Evolutionary conservation across 2,329 filamentous ascomycete genomes (phyloP).

Genomic region (Hypoxylon sp.): DNA sequence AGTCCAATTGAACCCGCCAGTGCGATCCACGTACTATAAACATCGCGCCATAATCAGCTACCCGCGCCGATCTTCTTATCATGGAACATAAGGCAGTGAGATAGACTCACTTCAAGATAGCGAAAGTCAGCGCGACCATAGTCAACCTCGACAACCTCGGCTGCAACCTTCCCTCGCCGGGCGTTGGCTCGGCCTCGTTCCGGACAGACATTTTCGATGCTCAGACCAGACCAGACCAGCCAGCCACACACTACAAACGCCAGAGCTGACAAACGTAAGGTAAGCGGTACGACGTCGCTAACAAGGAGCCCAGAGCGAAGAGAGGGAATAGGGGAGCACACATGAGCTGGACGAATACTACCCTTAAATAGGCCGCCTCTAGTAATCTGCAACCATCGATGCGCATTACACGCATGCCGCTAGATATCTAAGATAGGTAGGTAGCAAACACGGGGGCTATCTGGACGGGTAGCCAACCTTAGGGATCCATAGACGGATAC

Average conservation of each 20-base stretch:
- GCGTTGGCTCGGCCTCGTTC: slow-evolving; percentile 5
- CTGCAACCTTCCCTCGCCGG: slow-evolving; percentile 52
- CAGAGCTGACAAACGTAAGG: not conserved
- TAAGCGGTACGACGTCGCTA: slow-evolving; percentile 16
- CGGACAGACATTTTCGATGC: slow-evolving; percentile 23
- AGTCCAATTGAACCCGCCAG: slow-evolving; percentile 59
- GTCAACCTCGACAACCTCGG: slow-evolving; percentile 57
- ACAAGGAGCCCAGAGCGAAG: not conserved
- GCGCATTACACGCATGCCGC: not conserved
- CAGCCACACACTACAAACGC: not conserved
- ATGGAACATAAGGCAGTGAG: not conserved
- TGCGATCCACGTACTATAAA: slow-evolving; percentile 55
- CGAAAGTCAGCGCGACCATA: slow-evolving; percentile 60
- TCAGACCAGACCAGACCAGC: not conserved
- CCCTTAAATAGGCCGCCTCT: slow-evolving; percentile 21
- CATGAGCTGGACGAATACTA: not conserved
- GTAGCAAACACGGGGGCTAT: not conserved
- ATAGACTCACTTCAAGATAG: slow-evolving; percentile 57
- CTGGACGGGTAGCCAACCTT: not conserved
- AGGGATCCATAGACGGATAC: slow-evolving; percentile 1
- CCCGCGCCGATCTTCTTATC: not conserved
- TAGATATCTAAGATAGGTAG: not conserved
- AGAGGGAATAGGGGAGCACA: not conserved
- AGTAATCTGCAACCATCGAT: slow-evolving; percentile 1
- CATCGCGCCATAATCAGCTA: not conserved